Base-by-base conservation (phyloP, 306 rosid genomes). In the Prunus fruticosa region DNA sequence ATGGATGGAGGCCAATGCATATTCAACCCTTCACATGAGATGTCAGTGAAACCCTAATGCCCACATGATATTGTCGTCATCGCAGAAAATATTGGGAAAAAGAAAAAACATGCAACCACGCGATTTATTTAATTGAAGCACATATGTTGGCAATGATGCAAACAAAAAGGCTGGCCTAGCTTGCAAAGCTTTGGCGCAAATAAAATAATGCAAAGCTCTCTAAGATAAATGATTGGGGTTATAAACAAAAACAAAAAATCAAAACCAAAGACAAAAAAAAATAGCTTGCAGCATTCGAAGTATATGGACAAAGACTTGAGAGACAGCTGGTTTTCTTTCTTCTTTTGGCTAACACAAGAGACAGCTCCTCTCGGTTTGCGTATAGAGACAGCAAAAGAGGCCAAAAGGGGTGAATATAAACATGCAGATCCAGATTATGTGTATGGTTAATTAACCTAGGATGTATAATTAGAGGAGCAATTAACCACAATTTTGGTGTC, bases 21-120 rank as follows among this genome's bases (percentile, higher is more conserved):
- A 72, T 72, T 72, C 57, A 72, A 57, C 76, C 38, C 38, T 32
- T 32, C 76, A 72, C 76, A 56, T 72, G 76, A 25, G 41, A 56
- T 72, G 43, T 72, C 76, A 56, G 67, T 56, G 60, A 72, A 14
- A 15, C 53, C 67, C 76, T 57, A 72, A 56, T 57, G 67, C 16
- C 18, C 76, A 72, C 53, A 38, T 73, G 68, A 60, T 57, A 11
- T n/a, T 58, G 57, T 58, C 54, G 32, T 18, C 12, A 20, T 20
- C 43, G 25, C 3, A 58, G 32, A 23, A 34, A 34, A 73, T 58
- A 46, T 43, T 58, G 3, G 7, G 8, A n/a, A 27, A 51, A 28
- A 4, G 11, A 15, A 64, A 13, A 38, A 18, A 60, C 2, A 54
- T 52, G 64, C 9, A 32, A 8, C 51, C 64, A 52, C 20, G 13